Evolutionary conservation across 1,284 basidiomycete genomes (phyloP).

Genomic region (Clitocybe nebularis): DNA sequence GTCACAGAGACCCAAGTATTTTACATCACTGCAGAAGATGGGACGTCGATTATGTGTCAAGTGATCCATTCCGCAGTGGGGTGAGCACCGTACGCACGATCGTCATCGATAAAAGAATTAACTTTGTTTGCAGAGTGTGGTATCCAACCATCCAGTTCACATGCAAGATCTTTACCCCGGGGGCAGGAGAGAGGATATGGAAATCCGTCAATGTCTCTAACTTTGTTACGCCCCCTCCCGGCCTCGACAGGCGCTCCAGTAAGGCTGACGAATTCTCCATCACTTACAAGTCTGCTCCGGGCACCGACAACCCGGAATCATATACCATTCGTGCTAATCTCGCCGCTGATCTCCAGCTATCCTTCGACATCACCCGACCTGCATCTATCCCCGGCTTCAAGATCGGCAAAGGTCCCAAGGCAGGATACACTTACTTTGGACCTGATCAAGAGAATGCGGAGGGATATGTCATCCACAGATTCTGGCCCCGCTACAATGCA

Average conservation of each 20-base stretch:
- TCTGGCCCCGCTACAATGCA: conserved; percentile 77
- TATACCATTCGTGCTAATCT: conserved; percentile 85
- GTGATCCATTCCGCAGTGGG: conserved; percentile 95
- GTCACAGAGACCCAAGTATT: conserved; percentile 91
- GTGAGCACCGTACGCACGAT: conserved; percentile 47
- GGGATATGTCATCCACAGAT: conserved; percentile 88
- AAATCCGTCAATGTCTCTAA: conserved; percentile 87
- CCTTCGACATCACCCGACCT: conserved; percentile 71
- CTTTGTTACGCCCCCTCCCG: conserved; percentile 73
- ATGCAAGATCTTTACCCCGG: conserved; percentile 86
- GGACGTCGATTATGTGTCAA: conserved; percentile 82
- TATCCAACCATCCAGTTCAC: conserved; percentile 95
- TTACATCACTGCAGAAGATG: conserved; percentile 85
- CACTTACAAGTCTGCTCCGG: conserved; percentile 63
- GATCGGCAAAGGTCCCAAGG: conserved; percentile 82
- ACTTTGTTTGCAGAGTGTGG: conserved; percentile 60
- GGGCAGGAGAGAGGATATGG: conserved; percentile 78
- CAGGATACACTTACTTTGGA: conserved; percentile 92
- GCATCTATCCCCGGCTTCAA: conserved; percentile 84
- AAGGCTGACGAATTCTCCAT: conserved; percentile 91
- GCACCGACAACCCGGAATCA: conserved; percentile 64
- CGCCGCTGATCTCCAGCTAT: conserved; percentile 77
- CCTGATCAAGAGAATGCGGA: conserved; percentile 70
- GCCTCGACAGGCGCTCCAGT: conserved; percentile 82
- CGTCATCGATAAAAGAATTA: conserved; percentile 13